Evolutionary conservation across 331 rosid genomes (phyloP).

Genomic region (Malus hybrid): DNA sequence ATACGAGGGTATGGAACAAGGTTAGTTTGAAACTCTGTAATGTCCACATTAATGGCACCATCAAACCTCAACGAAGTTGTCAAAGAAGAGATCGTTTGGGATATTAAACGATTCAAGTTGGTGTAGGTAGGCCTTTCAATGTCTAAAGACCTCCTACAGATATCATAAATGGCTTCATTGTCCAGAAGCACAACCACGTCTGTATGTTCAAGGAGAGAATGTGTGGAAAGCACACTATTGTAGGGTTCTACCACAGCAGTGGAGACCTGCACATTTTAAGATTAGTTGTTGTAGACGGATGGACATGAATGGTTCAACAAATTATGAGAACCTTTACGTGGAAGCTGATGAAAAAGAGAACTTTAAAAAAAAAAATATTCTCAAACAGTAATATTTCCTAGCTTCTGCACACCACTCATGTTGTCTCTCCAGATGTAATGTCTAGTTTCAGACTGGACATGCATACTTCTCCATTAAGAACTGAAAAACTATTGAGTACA

Average conservation of each 20-base stretch:
- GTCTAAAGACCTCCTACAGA: constrained; percentile 60
- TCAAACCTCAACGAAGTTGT: constrained; percentile 70
- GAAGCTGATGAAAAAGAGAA: not conserved
- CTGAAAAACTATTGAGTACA: not conserved
- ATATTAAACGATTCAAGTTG: constrained; percentile 59
- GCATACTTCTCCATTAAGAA: not conserved
- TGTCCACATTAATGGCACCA: constrained; percentile 71
- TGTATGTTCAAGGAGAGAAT: constrained; percentile 58
- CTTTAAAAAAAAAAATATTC: not conserved
- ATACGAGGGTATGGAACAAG: constrained; percentile 72
- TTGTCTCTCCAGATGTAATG: not conserved
- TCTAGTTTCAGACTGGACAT: not conserved
- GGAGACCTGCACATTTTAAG: constrained; percentile 41
- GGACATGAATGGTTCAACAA: not conserved
- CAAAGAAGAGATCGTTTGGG: constrained; percentile 55
- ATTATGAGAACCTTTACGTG: not conserved
- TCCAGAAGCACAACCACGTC: constrained; percentile 61
- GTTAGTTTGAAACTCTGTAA: constrained; percentile 63
- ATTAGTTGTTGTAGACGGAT: not conserved
- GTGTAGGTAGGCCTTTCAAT: constrained; percentile 58
- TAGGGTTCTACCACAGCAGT: constrained; percentile 77
- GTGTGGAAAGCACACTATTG: constrained; percentile 60
- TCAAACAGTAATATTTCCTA: not conserved
- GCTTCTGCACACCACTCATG: not conserved
- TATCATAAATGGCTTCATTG: constrained; percentile 66